Base-by-base conservation (phyloP, 805 yeast genomes). In the Candida verbasci region DNA sequence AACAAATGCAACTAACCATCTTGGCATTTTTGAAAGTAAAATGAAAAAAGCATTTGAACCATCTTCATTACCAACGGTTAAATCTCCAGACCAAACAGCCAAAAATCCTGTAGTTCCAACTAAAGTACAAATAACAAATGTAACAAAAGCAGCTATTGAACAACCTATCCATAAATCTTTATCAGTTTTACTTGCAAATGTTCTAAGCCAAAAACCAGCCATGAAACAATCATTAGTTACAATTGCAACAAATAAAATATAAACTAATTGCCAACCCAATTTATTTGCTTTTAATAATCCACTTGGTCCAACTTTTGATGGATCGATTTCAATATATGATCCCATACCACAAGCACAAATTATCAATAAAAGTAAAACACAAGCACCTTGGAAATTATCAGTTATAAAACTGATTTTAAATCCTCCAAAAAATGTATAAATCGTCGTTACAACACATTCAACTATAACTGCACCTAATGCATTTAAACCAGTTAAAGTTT, bases 141-240 rank as follows among this genome's bases (percentile, higher is more conserved):
- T 65, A 16, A 83, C 72, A 39, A 84, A 56, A 0, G 89, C 73
- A 0, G 96, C 95, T 41, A 89, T 64, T 3, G 80, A 68, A 37
- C 88, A 76, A 17, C 93, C 94, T 46, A 86, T 74, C 57, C 74
- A 57, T 49, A 89, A 70, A 52, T 88, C 96, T 45, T 68, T 75
- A 59, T 88, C 78, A 7, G 86, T 65, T 45, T 76, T 77, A 6
- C 95, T 81, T 5, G 97, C 95, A 66, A 89, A 89, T 1, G 97
- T 86, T 52, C 97, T 72, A 42, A 89, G 65, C 97, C 97, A 89
- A 57, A 89, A 88, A 0, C 96, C 96, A 22, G 95, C 76, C 71
- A 89, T 65, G 60, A 89, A 89, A 55, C 89, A 78, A 55, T 87
- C 96, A 52, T 89, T 89, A 23, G 96, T 85, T 39, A 87, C 74